Evolutionary conservation across 2,329 filamentous ascomycete species (phyloP).

Genomic region (Botrytis fabae): DNA sequence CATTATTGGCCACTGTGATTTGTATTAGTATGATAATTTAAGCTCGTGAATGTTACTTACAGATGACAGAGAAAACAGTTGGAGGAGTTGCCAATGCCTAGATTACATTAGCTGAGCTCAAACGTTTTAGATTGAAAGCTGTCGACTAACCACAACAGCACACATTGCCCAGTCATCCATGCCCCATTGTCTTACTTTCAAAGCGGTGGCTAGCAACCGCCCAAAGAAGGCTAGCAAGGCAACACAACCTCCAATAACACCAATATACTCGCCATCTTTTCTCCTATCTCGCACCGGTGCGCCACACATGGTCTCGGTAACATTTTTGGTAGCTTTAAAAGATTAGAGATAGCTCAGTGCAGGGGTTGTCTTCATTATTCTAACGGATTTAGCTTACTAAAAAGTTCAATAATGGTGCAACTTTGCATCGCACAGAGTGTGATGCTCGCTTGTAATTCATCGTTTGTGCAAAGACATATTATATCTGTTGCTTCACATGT

Average conservation of each 20-base stretch:
- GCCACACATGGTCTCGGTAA: neutral
- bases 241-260: neutral
- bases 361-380: neutral
- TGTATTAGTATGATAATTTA: neutral
- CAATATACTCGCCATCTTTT: neutral
- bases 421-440: constrained; percentile 4
- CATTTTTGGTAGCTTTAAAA: neutral
- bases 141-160: neutral
- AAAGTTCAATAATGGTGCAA: neutral
- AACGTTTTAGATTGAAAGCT: neutral
- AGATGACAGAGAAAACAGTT: neutral
- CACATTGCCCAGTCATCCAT: neutral
- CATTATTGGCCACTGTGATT: constrained; percentile 18
- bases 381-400: neutral
- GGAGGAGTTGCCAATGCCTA: neutral
- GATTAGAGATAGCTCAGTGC: neutral
- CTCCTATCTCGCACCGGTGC: neutral
- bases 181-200: neutral
- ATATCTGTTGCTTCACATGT: neutral
- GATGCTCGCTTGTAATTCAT: neutral
- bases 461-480: neutral
- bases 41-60: neutral
- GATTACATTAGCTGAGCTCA: neutral
- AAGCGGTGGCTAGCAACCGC: neutral
- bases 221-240: neutral